Percentiles rank a stretch among this genome's conserved stretches.
These are phyloP conservation scores for Pseudocercospora cruenta DNA, from an alignment of 2,329 filamentous ascomycete genomes.

Conservation along the genomic window DNA sequence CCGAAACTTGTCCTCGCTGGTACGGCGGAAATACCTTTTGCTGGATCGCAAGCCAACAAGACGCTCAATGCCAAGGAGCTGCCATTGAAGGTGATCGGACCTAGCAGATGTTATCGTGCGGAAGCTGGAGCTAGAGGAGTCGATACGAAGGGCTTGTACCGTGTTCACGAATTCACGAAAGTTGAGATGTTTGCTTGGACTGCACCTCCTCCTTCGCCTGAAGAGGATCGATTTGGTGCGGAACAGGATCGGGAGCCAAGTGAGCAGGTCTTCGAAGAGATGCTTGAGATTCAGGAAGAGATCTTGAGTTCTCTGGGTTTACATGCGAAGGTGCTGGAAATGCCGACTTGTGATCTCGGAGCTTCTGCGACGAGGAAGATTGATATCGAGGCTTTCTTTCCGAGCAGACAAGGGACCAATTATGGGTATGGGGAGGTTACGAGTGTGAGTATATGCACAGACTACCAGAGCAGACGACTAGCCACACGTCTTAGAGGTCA, in stretches of 20 bases:
- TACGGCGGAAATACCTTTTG: slow-evolving; percentile 93
- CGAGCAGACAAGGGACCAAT: slow-evolving; percentile 68
- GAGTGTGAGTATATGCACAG: slow-evolving; percentile 85
- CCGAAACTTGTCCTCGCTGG: slow-evolving; percentile 78
- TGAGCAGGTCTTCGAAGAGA: slow-evolving; percentile 74
- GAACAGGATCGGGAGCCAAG: slow-evolving; percentile 42
- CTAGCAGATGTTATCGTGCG: slow-evolving; percentile 91
- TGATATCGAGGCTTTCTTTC: slow-evolving; percentile 95
- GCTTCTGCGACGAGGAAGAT: slow-evolving; percentile 84
- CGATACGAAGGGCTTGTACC: slow-evolving; percentile 91
- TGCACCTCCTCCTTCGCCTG: slow-evolving; percentile 31
- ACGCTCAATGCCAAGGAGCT: slow-evolving; percentile 67
- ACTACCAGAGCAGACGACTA: slow-evolving; percentile 87
- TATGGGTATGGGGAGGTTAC: slow-evolving; percentile 93
- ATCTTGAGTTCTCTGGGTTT: slow-evolving; percentile 78
- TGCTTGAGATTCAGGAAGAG: slow-evolving; percentile 83
- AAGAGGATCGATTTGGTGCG: slow-evolving; percentile 14
- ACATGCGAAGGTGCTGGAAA: slow-evolving; percentile 86
- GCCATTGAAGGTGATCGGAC: slow-evolving; percentile 78
- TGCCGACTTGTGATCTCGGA: slow-evolving; percentile 86
- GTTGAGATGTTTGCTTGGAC: slow-evolving; percentile 98
- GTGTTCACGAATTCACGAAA: slow-evolving; percentile 98
- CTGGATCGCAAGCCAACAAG: slow-evolving; percentile 80
- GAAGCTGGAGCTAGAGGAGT: slow-evolving; percentile 89
- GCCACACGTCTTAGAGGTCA: slow-evolving; percentile 69